Conservation (phyloP, 306 rosid genomes). For the Sphenostylis stenocarpa region DNA sequence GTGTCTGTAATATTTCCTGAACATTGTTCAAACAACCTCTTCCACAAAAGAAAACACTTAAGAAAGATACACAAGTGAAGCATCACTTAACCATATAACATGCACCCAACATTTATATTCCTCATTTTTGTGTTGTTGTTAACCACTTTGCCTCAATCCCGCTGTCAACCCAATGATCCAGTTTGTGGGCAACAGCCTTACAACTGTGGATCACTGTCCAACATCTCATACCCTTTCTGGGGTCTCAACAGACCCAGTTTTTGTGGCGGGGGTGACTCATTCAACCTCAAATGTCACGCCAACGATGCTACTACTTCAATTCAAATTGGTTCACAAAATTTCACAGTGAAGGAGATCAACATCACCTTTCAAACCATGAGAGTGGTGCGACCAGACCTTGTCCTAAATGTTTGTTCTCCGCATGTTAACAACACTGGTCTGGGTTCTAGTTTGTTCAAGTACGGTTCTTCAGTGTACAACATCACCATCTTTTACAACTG, state of each 20-base stretch:
- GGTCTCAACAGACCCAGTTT: neutral
- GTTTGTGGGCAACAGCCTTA: neutral
- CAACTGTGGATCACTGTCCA: neutral
- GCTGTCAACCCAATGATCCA: neutral
- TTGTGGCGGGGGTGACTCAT: neutral
- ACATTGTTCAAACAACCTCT: too few species aligned
- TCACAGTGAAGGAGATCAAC: neutral
- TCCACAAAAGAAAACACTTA: too few species aligned
- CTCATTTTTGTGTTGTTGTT: neutral
- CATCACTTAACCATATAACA: neutral
- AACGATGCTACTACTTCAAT: neutral
- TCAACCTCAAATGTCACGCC: neutral
- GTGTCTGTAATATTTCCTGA: too few species aligned
- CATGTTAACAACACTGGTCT: neutral
- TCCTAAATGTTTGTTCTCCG: neutral
- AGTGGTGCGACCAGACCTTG: neutral
- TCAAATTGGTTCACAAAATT: neutral
- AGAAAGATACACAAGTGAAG: too few species aligned
- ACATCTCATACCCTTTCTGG: neutral
- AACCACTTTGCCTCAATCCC: neutral
- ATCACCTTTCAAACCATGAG: neutral
- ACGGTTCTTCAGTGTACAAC: neutral
- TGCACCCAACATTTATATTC: neutral
- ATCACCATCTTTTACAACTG: neutral
- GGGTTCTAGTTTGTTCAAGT: neutral